Evolutionary conservation across 371 early-diverging fungal genomes (phyloP), one percentile per base, ranked within the genome.

Genomic region (Umbelopsis sp.): DNA sequence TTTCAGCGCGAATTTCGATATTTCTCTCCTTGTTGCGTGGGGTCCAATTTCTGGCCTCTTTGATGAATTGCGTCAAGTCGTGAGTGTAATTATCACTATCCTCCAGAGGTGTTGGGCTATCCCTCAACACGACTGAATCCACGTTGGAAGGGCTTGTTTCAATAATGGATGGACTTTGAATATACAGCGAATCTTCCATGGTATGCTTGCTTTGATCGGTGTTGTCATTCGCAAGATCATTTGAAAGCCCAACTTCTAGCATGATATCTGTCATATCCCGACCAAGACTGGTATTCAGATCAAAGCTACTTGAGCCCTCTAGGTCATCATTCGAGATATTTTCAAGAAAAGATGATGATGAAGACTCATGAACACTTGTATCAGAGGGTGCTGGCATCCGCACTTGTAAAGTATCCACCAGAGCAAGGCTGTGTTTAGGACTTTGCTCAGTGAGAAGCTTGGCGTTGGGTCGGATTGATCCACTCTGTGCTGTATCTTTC

Each of bases 361-460:
- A 35, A 35, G 57, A 57, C 10, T 5, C 29, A 16, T 14, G 57
- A 18, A 35, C 35, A 12, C 29, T 35, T 37, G 57, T 57, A 29
- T 57, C 57, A 29, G 37, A 35, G 18, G 57, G 57, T 57, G 57
- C 57, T 16, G 57, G 57, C 57, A 57, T 57, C 29, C 57, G 57
- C 29, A 57, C 57, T 12, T 57, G 57, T 57, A 57, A 57, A 29
- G 35, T 57, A 57, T 57, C 57, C 5, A 57, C 57, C 22, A 57
- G 16, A 16, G 35, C 57, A 16, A 29, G 57, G 29, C 18, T 35
- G 12, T 29, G 35, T 11, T 57, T 57, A 16, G 29, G 57, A 11
- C 9, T 12, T 32, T 35, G 22, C 18, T 35, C 57, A 7, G 57
- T 11, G 14, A 8, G 57, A 35, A 35, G 18, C 57, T 57, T 57